Percentiles rank a stretch among this genome's conserved stretches.
Evolutionary conservation across 768 basidiomycete genomes (phyloP).

Genomic region (Boletus pseudopeckii): DNA sequence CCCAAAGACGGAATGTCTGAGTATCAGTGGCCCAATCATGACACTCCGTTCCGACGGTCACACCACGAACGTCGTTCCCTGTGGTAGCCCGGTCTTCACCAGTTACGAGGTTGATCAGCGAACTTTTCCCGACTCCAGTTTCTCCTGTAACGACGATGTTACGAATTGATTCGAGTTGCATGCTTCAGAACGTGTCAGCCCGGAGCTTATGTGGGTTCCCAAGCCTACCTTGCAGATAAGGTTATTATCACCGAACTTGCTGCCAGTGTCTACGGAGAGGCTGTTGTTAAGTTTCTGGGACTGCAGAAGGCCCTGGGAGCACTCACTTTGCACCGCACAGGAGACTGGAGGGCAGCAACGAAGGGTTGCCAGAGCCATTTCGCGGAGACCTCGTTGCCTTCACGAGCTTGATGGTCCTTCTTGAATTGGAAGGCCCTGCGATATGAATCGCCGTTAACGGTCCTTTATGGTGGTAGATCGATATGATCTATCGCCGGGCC

Average conservation of each 20-base stretch:
- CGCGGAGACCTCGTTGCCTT: constrained; percentile 21
- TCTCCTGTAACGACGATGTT: constrained; percentile 31
- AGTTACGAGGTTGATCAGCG: constrained; percentile 28
- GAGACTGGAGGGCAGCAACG: constrained; percentile 1
- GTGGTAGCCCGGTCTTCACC: constrained; percentile 21
- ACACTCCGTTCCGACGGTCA: constrained; percentile 20
- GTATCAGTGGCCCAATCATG: constrained; percentile 13
- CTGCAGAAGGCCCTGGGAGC: neutral
- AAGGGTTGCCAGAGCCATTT: constrained; percentile 10
- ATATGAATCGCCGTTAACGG: constrained; percentile 6
- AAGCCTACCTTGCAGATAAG: constrained; percentile 3
- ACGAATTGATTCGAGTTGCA: constrained; percentile 15
- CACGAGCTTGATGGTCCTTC: constrained; percentile 15
- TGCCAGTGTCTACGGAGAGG: neutral
- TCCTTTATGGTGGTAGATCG: constrained; percentile 10
- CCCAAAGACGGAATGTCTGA: constrained; percentile 28
- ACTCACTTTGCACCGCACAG: constrained; percentile 4
- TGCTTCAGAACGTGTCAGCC: constrained; percentile 9
- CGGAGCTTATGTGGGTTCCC: neutral
- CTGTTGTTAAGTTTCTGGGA: neutral
- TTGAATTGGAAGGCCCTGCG: constrained; percentile 20
- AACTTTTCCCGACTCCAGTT: constrained; percentile 31
- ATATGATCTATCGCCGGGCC: constrained; percentile 16
- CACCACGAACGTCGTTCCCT: constrained; percentile 23
- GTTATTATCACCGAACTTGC: constrained; percentile 6